phyloP scores from a whole-genome alignment of 2,329 filamentous ascomycete genomes.

The Penicillium sp. region DNA sequence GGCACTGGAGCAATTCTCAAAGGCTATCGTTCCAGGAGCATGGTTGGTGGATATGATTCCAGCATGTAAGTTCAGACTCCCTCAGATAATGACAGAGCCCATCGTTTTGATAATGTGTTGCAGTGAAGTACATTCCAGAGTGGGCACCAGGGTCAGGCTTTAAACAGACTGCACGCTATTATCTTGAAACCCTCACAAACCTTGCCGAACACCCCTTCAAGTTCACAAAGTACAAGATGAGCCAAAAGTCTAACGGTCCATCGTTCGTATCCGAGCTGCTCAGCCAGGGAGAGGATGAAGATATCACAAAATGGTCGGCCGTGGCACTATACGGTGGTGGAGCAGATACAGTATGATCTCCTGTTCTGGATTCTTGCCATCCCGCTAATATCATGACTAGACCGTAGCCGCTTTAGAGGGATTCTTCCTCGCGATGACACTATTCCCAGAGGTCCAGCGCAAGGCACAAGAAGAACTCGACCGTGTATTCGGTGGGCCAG shows the following conservation, averaged over 20 bases:
- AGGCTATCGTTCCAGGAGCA: slow-evolving; percentile 43
- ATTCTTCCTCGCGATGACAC: slow-evolving; percentile 55
- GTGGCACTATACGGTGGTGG: slow-evolving; percentile 45
- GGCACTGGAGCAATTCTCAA: slow-evolving; percentile 43
- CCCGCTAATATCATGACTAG: slow-evolving; percentile 22
- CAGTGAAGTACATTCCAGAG: slow-evolving; percentile 42
- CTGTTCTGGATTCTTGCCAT: not conserved
- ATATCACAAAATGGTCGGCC: slow-evolving; percentile 45
- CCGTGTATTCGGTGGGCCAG: slow-evolving; percentile 32
- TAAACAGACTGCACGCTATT: slow-evolving; percentile 42
- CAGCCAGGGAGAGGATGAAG: slow-evolving; percentile 32
- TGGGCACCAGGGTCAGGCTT: slow-evolving; percentile 50
- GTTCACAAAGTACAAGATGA: slow-evolving; percentile 17
- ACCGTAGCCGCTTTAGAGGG: slow-evolving; percentile 43
- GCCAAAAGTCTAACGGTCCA: not conserved
- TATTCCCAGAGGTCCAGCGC: slow-evolving; percentile 52
- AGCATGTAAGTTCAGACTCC: slow-evolving; percentile 31
- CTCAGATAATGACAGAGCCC: too few species aligned
- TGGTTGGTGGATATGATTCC: slow-evolving; percentile 52
- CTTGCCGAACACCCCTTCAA: slow-evolving; percentile 43
- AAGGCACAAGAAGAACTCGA: slow-evolving; percentile 51
- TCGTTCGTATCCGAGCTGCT: slow-evolving; percentile 22
- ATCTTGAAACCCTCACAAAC: slow-evolving; percentile 31
- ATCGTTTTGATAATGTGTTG: not conserved
- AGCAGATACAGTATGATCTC: slow-evolving; percentile 38